Evolutionary conservation across 768 basidiomycete genomes (phyloP), one percentile per base, ranked within the genome.

Genomic region (Amylocystis lapponica): DNA sequence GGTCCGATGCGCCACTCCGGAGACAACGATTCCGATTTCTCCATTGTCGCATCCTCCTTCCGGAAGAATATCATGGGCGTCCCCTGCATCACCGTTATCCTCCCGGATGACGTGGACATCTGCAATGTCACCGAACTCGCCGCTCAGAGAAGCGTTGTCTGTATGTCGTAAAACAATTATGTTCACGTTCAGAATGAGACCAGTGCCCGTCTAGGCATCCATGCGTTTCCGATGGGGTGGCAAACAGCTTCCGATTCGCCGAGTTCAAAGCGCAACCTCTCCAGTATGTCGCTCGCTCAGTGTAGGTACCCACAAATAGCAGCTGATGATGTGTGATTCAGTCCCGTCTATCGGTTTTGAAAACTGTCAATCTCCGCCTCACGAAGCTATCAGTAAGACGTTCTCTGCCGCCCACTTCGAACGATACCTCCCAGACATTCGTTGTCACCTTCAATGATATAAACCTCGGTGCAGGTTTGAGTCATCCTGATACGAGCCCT

Each of bases 301-400:
- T n/a, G n/a, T n/a, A n/a, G n/a, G n/a, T n/a, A n/a, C n/a, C n/a
- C n/a, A n/a, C n/a, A n/a, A n/a, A n/a, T n/a, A n/a, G n/a, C n/a
- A n/a, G n/a, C 55, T 47, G 43, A 40, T 56, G 30, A 51, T 45
- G 3, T 25, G 12, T 25, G 14, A 27, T 45, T 26, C 37, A 81
- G 79, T 68, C 74, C 4, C 56, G 62, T 32, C 48, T 79, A 13
- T 71, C 72, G 4, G 66, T 74, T 27, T 54, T 86, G 21, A 66
- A 70, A 14, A 57, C 57, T 34, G 58, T 71, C 20, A 57, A 63
- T 25, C 49, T 84, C 37, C 66, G 64, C 33, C 55, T 83, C 17
- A 60, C 71, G 30, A 70, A 72, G 17, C 59, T 83, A 5, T 71
- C 68, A 11, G 46, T 79, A 32, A 71, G 30, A 63, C 66, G 43